phyloP scores from a whole-genome alignment of 148 eudicot genomes.

The Agrostemma githago region DNA sequence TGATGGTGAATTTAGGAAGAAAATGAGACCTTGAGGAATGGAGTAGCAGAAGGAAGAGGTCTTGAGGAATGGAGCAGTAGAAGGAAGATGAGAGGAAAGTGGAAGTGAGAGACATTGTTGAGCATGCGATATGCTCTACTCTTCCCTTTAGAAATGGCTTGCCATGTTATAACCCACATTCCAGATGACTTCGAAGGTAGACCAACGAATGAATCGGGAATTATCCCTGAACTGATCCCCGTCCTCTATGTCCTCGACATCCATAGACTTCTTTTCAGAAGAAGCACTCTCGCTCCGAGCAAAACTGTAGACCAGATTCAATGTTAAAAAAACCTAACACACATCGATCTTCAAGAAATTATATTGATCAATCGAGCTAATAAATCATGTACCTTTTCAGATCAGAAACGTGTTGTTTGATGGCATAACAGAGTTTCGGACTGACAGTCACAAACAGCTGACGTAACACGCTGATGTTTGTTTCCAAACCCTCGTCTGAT shows the following conservation, averaged over 20 bases:
- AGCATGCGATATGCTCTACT: too few relatives aligned
- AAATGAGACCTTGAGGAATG: too few relatives aligned
- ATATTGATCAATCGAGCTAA: neutral
- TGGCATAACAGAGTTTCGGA: constrained; percentile 65
- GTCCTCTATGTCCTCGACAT: constrained; percentile 41
- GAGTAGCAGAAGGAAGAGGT: too few relatives aligned
- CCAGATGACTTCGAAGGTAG: constrained; percentile 35
- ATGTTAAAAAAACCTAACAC: neutral
- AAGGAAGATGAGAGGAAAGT: too few relatives aligned
- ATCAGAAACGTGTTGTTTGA: constrained; percentile 58
- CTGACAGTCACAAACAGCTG: constrained; percentile 86
- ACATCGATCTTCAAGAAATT: neutral
- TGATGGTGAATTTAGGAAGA: too few relatives aligned
- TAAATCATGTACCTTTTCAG: constrained; percentile 46
- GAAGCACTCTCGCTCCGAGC: constrained; percentile 33
- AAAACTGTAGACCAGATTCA: constrained; percentile 34
- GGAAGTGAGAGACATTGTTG: too few relatives aligned
- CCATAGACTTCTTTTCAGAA: constrained; percentile 16
- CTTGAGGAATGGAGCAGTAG: too few relatives aligned
- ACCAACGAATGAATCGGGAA: constrained; percentile 60
- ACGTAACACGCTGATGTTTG: constrained; percentile 29
- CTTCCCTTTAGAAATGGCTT: constrained; percentile 20
- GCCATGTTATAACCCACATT: constrained; percentile 44
- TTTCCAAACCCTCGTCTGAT: constrained; percentile 7
- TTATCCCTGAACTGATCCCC: constrained; percentile 35